A percentile compares a stretch with the other conserved stretches of the same genome.
phyloP scores from a whole-genome alignment of 148 eudicot species.

The Silene conica region DNA sequence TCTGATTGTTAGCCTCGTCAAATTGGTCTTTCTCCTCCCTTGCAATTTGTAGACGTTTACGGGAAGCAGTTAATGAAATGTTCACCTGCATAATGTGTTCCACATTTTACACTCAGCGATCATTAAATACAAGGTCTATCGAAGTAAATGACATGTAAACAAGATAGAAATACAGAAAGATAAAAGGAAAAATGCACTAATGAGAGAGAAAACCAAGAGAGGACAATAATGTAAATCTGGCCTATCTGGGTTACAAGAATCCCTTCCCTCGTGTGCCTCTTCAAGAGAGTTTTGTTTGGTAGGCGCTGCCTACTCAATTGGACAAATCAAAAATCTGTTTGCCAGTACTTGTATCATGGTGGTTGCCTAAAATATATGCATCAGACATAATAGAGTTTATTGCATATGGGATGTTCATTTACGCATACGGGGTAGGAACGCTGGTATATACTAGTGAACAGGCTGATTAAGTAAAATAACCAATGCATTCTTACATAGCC shows the following conservation, averaged over 20 bases:
- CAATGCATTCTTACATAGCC: not conserved
- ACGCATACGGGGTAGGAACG: not conserved
- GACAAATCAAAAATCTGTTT: not conserved
- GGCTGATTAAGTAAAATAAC: not conserved
- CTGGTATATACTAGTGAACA: not conserved
- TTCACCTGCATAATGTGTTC: slow-evolving; percentile 45
- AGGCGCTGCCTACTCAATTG: too few species aligned
- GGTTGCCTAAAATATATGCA: too few species aligned
- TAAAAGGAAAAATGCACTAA: not conserved
- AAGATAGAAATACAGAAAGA: not conserved
- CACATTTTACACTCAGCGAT: slow-evolving; percentile 4
- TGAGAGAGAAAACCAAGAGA: not conserved
- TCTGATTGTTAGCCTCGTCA: slow-evolving; percentile 62
- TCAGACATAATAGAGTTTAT: not conserved
- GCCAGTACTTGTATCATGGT: not conserved
- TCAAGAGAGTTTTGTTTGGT: too few species aligned
- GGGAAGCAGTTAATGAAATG: slow-evolving; percentile 61
- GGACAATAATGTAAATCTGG: not conserved
- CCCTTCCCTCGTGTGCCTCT: not conserved
- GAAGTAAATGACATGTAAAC: not conserved
- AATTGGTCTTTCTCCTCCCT: slow-evolving; percentile 72
- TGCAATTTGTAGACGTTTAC: slow-evolving; percentile 57
- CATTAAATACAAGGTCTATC: not conserved
- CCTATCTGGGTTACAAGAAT: not conserved
- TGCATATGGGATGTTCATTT: not conserved